Evolutionary conservation across 129 eudicot species (phyloP).

Genomic region (Arctium lappa): DNA sequence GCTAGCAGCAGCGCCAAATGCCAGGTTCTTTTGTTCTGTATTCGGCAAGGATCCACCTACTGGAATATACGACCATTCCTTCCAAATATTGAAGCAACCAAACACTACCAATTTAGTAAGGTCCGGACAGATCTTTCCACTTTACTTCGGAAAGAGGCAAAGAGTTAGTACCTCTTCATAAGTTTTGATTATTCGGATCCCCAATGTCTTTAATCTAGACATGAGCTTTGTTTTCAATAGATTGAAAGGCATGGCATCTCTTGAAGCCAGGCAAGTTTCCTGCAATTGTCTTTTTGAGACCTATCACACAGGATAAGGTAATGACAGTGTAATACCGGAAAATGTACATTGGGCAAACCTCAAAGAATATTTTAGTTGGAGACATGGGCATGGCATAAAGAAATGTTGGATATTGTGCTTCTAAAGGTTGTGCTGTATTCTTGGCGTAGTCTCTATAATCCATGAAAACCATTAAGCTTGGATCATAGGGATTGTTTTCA

Average conservation of each 20-base stretch:
- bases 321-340: background rate
- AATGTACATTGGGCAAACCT: constrained; percentile 48
- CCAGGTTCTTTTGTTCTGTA: constrained; percentile 95
- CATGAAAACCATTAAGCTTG: constrained; percentile 97
- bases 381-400: constrained; percentile 98
- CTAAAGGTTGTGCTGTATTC: constrained; percentile 37
- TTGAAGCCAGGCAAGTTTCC: constrained; percentile 98
- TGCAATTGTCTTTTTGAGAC: constrained; percentile 28
- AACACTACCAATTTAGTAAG: background rate
- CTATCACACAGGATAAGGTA: background rate
- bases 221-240: constrained; percentile 73
- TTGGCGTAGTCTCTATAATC: constrained; percentile 76
- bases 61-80: constrained; percentile 99
- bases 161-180: constrained; percentile 79
- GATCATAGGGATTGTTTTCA: constrained; percentile 89
- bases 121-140: background rate
- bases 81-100: constrained; percentile 16
- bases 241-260: constrained; percentile 94
- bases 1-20: constrained; percentile 99
- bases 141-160: background rate
- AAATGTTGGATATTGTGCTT: constrained; percentile 88
- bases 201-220: constrained; percentile 79
- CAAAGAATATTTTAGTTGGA: constrained; percentile 86
- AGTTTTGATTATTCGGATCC: constrained; percentile 61
- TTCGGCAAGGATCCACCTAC: constrained; percentile 97